Percentiles rank a stretch among this genome's conserved stretches.
Conservation (phyloP, 768 basidiomycete species). For the Boletellus ananiceps region DNA sequence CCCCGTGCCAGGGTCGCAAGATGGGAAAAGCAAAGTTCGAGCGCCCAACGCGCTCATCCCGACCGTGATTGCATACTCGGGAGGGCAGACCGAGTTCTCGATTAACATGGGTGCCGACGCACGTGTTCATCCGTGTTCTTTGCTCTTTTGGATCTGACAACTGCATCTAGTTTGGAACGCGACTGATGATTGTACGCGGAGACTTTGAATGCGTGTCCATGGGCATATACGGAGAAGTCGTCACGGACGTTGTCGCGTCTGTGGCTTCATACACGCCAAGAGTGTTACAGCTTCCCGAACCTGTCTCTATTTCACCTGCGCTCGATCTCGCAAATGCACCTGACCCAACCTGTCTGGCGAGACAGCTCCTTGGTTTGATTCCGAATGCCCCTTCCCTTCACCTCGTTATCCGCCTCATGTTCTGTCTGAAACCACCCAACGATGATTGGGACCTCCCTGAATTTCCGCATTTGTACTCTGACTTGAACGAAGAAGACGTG, state of each 20-base stretch:
- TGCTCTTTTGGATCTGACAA: slow-evolving; percentile 1
- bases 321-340: slow-evolving; percentile 57
- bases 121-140: slow-evolving; percentile 18
- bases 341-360: slow-evolving; percentile 61
- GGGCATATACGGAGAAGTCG: slow-evolving; percentile 48
- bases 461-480: slow-evolving; percentile 67
- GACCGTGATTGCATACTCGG: slow-evolving; percentile 66
- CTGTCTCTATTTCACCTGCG: slow-evolving; percentile 40
- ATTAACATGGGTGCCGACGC: slow-evolving; percentile 72
- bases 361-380: slow-evolving; percentile 55
- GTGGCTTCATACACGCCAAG: slow-evolving; percentile 40
- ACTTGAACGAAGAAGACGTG: slow-evolving; percentile 47
- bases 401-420: slow-evolving; percentile 67
- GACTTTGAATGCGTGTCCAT: slow-evolving; percentile 58
- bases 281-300: slow-evolving; percentile 32
- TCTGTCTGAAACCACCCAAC: slow-evolving; percentile 70
- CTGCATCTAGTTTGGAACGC: slow-evolving; percentile 55
- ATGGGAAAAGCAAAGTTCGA: slow-evolving; percentile 54
- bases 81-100: slow-evolving; percentile 58
- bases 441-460: slow-evolving; percentile 78
- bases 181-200: slow-evolving; percentile 80
- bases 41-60: slow-evolving; percentile 69
- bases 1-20: slow-evolving; percentile 39
- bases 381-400: slow-evolving; percentile 59
- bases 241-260: slow-evolving; percentile 40